A percentile compares a stretch with the other conserved stretches of the same genome.
phyloP scores from a whole-genome alignment of 164 flowering plant genomes.

The Dillenia suffruticosa region DNA sequence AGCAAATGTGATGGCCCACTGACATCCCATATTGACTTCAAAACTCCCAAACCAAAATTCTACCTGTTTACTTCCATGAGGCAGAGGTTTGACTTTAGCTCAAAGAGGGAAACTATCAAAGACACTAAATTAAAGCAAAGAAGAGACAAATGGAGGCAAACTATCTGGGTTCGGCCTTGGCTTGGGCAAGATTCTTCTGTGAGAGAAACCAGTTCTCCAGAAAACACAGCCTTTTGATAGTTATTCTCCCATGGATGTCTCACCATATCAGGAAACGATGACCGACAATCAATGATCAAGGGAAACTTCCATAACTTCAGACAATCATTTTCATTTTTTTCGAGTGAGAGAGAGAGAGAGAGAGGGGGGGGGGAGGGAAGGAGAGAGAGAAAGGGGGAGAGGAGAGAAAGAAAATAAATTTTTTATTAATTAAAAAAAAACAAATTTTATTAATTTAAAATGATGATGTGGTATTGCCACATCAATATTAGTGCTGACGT shows the following conservation, averaged over 20 bases:
- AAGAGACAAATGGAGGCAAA: conserved; percentile 40
- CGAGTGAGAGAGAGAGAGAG: too few relatives aligned
- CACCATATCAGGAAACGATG: conserved; percentile 66
- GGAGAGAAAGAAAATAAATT: too few relatives aligned
- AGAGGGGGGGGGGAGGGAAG: too few relatives aligned
- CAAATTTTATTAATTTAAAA: too few relatives aligned
- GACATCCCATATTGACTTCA: conserved; percentile 28
- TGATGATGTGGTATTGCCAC: too few relatives aligned
- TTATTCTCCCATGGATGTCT: conserved; percentile 87
- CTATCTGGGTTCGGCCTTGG: conserved; percentile 24
- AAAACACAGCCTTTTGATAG: conserved; percentile 35
- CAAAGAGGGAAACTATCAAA: conserved; percentile 37
- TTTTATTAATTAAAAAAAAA: too few relatives aligned
- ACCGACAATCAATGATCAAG: conserved; percentile 30
- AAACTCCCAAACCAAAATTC: conserved; percentile 29
- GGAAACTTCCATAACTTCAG: conserved; percentile 52
- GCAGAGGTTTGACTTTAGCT: conserved; percentile 35
- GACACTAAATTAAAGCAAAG: conserved; percentile 36
- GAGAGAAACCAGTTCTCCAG: conserved; percentile 29
- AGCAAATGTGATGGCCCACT: conserved; percentile 20
- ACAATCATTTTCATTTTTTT: conserved; percentile 26
- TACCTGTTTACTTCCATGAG: conserved; percentile 26
- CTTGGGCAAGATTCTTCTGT: conserved; percentile 28
- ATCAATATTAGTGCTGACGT: too few relatives aligned
- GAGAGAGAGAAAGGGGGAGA: too few relatives aligned